A percentile compares a stretch with the other conserved stretches of the same genome.
phyloP scores from a whole-genome alignment of 495 filamentous ascomycete species.

The Tuber calosporum region DNA sequence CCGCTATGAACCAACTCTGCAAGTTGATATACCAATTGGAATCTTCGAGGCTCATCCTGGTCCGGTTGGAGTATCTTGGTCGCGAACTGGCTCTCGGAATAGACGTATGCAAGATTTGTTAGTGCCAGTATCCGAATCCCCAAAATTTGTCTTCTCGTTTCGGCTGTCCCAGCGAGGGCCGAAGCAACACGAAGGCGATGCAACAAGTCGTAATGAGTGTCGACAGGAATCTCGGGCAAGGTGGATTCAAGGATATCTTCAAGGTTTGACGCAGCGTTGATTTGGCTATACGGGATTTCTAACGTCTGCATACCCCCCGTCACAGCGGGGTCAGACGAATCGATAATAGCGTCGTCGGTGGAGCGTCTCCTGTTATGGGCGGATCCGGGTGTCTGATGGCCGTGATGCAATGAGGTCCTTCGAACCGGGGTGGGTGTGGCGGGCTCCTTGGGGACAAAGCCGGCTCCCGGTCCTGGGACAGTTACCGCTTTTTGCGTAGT shows the following conservation, averaged over 20 bases:
- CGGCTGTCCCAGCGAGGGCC: conserved; percentile 58
- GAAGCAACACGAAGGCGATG: conserved; percentile 73
- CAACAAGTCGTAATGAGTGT: conserved; percentile 76
- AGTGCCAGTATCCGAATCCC: conserved; percentile 77
- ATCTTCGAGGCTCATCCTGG: conserved; percentile 77
- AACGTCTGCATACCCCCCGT: conserved; percentile 56
- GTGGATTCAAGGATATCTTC: conserved; percentile 62
- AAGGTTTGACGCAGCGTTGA: conserved; percentile 52
- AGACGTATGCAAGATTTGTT: conserved; percentile 85
- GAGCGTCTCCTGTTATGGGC: conserved; percentile 32
- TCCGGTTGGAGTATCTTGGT: conserved; percentile 82
- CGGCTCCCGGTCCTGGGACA: conserved; percentile 27
- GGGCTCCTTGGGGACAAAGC: conserved; percentile 40
- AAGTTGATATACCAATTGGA: conserved; percentile 86
- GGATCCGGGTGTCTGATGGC: conserved; percentile 30
- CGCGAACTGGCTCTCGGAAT: conserved; percentile 67
- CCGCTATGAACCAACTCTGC: conserved; percentile 76
- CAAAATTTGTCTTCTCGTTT: conserved; percentile 66
- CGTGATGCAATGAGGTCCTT: conserved; percentile 41
- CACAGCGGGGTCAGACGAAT: conserved; percentile 51
- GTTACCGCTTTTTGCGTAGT: conserved; percentile 36
- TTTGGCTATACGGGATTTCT: conserved; percentile 60
- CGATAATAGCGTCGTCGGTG: conserved; percentile 41
- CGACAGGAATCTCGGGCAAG: conserved; percentile 60
- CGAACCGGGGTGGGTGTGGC: conserved; percentile 52